Conservation (phyloP, 139 green algal genomes). For the Desmodesmus armatus region DNA sequence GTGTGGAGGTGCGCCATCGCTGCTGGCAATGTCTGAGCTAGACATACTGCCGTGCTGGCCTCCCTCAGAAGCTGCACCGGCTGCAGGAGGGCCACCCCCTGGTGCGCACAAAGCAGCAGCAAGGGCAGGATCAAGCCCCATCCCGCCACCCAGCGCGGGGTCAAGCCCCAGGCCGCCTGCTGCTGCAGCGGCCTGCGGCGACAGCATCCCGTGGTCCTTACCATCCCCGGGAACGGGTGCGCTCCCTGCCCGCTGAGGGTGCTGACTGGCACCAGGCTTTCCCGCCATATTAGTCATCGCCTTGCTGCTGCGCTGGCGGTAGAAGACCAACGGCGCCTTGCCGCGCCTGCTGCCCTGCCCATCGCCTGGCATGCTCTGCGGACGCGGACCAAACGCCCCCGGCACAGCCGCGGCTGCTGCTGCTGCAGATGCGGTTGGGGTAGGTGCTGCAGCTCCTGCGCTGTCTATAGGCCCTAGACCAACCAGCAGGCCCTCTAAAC, state of each 20-base stretch:
- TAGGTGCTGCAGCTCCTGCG: not conserved
- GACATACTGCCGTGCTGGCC: too few relatives aligned
- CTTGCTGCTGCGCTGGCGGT: conserved; percentile 5
- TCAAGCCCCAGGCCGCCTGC: too few relatives aligned
- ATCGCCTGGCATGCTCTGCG: not conserved
- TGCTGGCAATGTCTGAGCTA: too few relatives aligned
- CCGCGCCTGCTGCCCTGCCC: not conserved
- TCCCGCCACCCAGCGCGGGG: too few relatives aligned
- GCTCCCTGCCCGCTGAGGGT: too few relatives aligned
- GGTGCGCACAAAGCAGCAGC: not conserved
- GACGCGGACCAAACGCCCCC: not conserved
- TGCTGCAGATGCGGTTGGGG: not conserved
- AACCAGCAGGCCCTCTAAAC: too few relatives aligned
- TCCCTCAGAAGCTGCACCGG: not conserved
- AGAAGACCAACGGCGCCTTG: conserved; percentile 37
- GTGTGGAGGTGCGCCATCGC: too few relatives aligned
- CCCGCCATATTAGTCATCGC: not conserved
- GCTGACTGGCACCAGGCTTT: too few relatives aligned
- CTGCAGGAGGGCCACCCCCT: not conserved
- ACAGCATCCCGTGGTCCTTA: not conserved
- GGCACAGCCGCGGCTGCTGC: not conserved
- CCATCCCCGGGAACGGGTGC: too few relatives aligned
- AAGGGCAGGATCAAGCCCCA: not conserved
- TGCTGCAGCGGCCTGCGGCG: not conserved
- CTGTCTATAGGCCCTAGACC: too few relatives aligned